Conservation (phyloP, 495 filamentous ascomycete genomes). For the Penicillium nucicola region DNA sequence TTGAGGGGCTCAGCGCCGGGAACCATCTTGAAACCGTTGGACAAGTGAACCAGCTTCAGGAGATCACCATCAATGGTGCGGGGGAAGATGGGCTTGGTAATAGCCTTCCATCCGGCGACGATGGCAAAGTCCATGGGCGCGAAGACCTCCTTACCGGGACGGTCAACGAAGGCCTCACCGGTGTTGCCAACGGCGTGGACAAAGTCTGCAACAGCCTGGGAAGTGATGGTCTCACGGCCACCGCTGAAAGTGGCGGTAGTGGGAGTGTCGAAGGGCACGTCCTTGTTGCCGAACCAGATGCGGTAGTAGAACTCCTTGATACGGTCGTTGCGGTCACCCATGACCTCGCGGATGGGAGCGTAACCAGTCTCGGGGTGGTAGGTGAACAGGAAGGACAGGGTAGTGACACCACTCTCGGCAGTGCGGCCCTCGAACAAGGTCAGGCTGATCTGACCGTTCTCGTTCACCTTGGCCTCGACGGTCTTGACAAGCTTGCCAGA, state of each 20-base stretch:
- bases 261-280: conserved; percentile 75
- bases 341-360: conserved; percentile 91
- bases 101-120: conserved; percentile 97
- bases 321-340: conserved; percentile 88
- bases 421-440: conserved; percentile 89
- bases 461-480: conserved; percentile 73
- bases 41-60: conserved; percentile 90
- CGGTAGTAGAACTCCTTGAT: conserved; percentile 99
- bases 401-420: conserved; percentile 69
- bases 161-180: conserved; percentile 96
- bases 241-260: conserved; percentile 87
- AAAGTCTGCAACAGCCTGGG: conserved; percentile 93
- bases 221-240: conserved; percentile 79
- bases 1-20: conserved; percentile 91
- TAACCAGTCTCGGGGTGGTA: conserved; percentile 94
- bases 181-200: conserved; percentile 98
- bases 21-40: conserved; percentile 97
- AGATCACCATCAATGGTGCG: conserved; percentile 91
- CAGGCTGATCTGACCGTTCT: conserved; percentile 74
- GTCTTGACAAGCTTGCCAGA: conserved; percentile 73
- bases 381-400: conserved; percentile 78
- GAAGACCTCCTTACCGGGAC: conserved; percentile 89
- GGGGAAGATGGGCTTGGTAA: conserved; percentile 98
- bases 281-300: conserved; percentile 87
- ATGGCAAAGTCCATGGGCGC: conserved; percentile 99